A percentile compares a stretch with the other conserved stretches of the same genome.
Evolutionary conservation across 805 yeast species (phyloP).

Genomic region (Ogataea corticis): DNA sequence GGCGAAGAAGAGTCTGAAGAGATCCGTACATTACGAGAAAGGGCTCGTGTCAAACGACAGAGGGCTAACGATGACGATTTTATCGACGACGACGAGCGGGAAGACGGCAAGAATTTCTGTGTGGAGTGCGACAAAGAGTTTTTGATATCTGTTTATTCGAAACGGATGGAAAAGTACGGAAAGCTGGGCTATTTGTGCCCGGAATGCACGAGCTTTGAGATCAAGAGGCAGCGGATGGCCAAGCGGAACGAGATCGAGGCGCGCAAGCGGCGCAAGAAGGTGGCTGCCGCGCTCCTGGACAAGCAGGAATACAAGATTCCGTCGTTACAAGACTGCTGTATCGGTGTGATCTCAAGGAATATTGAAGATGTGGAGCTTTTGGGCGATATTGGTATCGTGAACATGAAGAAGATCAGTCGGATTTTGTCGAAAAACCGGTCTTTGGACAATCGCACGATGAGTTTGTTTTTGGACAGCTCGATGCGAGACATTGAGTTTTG

Average conservation of each 20-base stretch:
- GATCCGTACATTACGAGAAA: conserved; percentile 17
- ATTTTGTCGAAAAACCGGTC: conserved; percentile 84
- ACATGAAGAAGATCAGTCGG: conserved; percentile 68
- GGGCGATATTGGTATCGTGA: conserved; percentile 81
- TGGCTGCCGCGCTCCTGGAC: conserved; percentile 84
- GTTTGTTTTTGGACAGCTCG: conserved; percentile 67
- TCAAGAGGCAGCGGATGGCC: conserved; percentile 44
- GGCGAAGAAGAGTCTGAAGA: conserved; percentile 27
- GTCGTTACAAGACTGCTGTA: conserved; percentile 80
- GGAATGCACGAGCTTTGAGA: conserved; percentile 50
- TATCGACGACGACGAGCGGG: conserved; percentile 38
- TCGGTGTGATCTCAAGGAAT: conserved; percentile 60
- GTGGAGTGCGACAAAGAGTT: conserved; percentile 62
- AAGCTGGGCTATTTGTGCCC: conserved; percentile 68
- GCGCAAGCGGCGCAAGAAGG: conserved; percentile 70
- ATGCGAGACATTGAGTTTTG: conserved; percentile 67
- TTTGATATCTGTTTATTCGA: conserved; percentile 65
- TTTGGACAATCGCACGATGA: conserved; percentile 67
- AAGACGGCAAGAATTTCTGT: conserved; percentile 53
- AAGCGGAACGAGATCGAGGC: conserved; percentile 60
- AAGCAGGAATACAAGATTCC: conserved; percentile 63
- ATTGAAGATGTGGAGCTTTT: conserved; percentile 76
- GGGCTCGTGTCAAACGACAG: conserved; percentile 36
- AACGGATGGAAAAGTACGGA: conserved; percentile 44
- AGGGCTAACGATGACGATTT: conserved; percentile 36